Base-by-base conservation (phyloP, 2,329 filamentous ascomycete species). In the Fusarium chuoi region DNA sequence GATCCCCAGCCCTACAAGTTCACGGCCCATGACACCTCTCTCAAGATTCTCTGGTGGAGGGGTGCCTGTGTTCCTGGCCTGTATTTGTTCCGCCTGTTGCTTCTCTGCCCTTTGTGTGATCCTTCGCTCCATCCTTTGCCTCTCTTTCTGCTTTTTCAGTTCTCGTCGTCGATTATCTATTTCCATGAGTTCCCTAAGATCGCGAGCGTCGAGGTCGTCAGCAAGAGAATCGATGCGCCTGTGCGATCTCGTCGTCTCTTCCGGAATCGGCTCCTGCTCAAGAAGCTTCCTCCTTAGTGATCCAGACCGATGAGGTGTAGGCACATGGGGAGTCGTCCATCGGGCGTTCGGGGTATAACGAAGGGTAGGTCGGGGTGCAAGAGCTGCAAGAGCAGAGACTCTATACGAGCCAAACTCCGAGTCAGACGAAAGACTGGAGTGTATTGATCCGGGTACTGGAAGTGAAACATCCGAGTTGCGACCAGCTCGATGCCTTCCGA, bases 101-200 rank as follows among this genome's bases (percentile, higher is more conserved):
- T 89, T 90, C 77, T 95, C 93, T 59, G 91, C 91, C 71, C 89
- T 87, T 58, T 89, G 87, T 45, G 90, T 88, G 30, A 96, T 83
- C 65, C 89, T 90, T 61, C 88, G 88, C 74, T 93, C 90, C 30
- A 91, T 83, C 72, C 88, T 90, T 70, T 94, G 90, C 71, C 91
- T 89, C 28, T 96, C 92, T 42, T 87, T 87, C 65, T 89, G 86
- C 60, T 88, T 89, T 82, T 93, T 95, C 80, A 91, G 90, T 75
- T 98, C 94, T 73, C 89, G 90, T 65, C 96, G 89, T 77, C 95
- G 90, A 74, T 92, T 88, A 79, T 99, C 96, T 68, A 96, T 88
- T 77, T 99, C 96, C 89, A 99, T 92, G 36, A 98, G 86, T 79
- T 97, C 93, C 66, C 96, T 89, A 44, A 99, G 82, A 76, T 94